Base-by-base conservation (phyloP, 192 early-diverging fungal species). In the Rhizophagus prolifer region DNA sequence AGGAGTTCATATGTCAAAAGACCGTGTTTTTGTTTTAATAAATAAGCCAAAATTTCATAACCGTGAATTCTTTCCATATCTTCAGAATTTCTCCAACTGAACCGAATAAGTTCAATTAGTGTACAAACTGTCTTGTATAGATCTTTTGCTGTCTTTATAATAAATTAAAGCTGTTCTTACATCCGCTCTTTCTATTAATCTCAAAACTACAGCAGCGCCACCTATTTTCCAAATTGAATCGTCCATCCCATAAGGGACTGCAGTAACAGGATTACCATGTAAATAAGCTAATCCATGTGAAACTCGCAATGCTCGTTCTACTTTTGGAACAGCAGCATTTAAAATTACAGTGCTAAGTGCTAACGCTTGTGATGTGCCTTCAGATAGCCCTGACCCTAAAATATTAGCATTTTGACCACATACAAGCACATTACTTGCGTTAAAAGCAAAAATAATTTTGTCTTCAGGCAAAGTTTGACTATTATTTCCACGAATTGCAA, bases 151-250 rank as follows among this genome's bases (percentile, higher is more conserved):
- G 90, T 87, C 73, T 90, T 38, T 21, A 38, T 36, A 38, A 67
- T 36, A 76, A 31, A 46, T 9, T 10, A 1, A n/a, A 82, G 7
- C 16, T 6, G 6, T 25, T 65, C 70, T 76, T 86, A 91, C 91
- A 78, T 88, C 82, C 10, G 89, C 83, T 25, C 78, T 79, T 60
- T 92, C 88, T 60, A 92, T 85, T 14, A 93, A 76, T 36, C 87
- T 85, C 13, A 93, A 70, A 13, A 86, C 86, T 13, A 92, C 80
- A 21, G 89, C 86, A 80, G 88, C 91, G 12, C 91, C 91, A 19
- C 91, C 91, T 28, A 93, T 82, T 58, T 91, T 92, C 91, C 91
- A 92, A 69, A 91, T 84, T 3, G 88, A 84, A 71, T 92, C 90
- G 76, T 89, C 87, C 31, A 93, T 59, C 28, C 88, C 81, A 68